Percentiles rank a stretch among this genome's conserved stretches.
Conservation (phyloP, 495 filamentous ascomycete species). For the Penicillium subrubescens region DNA sequence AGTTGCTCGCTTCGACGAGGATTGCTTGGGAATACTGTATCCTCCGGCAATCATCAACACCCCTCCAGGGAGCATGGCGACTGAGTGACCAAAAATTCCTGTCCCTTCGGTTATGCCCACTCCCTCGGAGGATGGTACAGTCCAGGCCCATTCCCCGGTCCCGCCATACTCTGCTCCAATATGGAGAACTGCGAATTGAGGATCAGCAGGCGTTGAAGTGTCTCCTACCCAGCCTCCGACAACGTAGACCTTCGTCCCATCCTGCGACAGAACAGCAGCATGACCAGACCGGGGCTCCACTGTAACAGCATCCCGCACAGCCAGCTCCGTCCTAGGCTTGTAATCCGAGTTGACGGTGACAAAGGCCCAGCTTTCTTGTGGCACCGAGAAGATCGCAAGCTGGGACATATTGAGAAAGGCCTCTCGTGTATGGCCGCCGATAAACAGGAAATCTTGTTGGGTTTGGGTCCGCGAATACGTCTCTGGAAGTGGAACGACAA, state of each 20-base stretch:
- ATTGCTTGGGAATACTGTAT: constrained; percentile 60
- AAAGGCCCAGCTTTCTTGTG: constrained; percentile 85
- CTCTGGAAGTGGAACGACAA: constrained; percentile 68
- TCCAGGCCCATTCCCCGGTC: constrained; percentile 73
- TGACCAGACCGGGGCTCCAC: constrained; percentile 86
- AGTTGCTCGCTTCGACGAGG: constrained; percentile 42
- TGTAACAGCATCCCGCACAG: constrained; percentile 35
- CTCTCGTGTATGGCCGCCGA: constrained; percentile 80
- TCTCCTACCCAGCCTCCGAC: constrained; percentile 93
- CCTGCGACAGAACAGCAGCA: constrained; percentile 73
- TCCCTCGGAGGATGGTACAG: constrained; percentile 50
- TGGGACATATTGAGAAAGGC: constrained; percentile 95
- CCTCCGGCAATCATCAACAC: constrained; percentile 91
- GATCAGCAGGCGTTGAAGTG: constrained; percentile 67
- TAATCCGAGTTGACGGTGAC: constrained; percentile 57
- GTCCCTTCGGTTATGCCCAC: constrained; percentile 46
- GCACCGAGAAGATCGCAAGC: constrained; percentile 82
- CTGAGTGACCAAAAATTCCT: constrained; percentile 85
- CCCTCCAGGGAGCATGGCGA: constrained; percentile 77
- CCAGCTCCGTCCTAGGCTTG: constrained; percentile 48
- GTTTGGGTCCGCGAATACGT: constrained; percentile 59
- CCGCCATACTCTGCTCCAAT: constrained; percentile 72
- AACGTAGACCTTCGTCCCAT: constrained; percentile 73
- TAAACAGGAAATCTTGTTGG: constrained; percentile 74
- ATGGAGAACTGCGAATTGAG: constrained; percentile 76